These are phyloP conservation scores for Paramyrothecium roridum DNA, from an alignment of 2,329 filamentous ascomycete species.

Conservation along the genomic window DNA sequence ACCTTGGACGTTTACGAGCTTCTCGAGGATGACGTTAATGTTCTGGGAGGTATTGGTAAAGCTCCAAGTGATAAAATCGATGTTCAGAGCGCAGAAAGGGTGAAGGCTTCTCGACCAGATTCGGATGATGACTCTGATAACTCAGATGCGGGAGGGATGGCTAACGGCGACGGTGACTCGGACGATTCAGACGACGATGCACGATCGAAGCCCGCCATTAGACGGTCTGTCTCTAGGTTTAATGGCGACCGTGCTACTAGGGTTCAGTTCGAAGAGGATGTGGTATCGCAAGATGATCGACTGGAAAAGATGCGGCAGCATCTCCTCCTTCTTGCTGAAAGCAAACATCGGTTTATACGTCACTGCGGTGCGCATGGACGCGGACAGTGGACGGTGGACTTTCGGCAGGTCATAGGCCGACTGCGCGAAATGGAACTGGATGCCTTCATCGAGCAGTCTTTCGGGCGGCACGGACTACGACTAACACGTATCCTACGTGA, in stretches of 20 bases:
- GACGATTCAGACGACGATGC: slow-evolving; percentile 27
- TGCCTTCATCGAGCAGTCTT: slow-evolving; percentile 72
- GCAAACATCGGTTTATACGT: slow-evolving; percentile 65
- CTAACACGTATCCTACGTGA: slow-evolving; percentile 81
- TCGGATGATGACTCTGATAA: slow-evolving; percentile 32
- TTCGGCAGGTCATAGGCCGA: slow-evolving; percentile 65
- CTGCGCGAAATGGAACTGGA: slow-evolving; percentile 79
- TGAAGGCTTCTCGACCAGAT: slow-evolving; percentile 33
- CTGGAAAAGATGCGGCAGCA: slow-evolving; percentile 66
- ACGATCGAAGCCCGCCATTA: slow-evolving; percentile 11
- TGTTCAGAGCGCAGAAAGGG: slow-evolving; percentile 43
- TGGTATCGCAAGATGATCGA: slow-evolving; percentile 38
- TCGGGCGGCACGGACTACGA: slow-evolving; percentile 73
- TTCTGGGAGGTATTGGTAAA: slow-evolving; percentile 57
- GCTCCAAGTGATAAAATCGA: slow-evolving; percentile 44
- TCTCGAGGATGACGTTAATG: slow-evolving; percentile 49
- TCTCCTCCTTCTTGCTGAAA: slow-evolving; percentile 68
- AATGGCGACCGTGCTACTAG: slow-evolving; percentile 35
- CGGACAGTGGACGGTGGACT: slow-evolving; percentile 82
- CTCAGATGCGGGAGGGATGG: slow-evolving; percentile 24
- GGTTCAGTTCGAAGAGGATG: slow-evolving; percentile 51
- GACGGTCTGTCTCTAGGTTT: slow-evolving; percentile 22
- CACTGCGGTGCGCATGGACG: slow-evolving; percentile 61
- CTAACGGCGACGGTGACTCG: slow-evolving; percentile 27
- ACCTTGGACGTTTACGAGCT: slow-evolving; percentile 55